Conservation (phyloP, 73 alveolate genomes). For the Paramecium caudatum region DNA sequence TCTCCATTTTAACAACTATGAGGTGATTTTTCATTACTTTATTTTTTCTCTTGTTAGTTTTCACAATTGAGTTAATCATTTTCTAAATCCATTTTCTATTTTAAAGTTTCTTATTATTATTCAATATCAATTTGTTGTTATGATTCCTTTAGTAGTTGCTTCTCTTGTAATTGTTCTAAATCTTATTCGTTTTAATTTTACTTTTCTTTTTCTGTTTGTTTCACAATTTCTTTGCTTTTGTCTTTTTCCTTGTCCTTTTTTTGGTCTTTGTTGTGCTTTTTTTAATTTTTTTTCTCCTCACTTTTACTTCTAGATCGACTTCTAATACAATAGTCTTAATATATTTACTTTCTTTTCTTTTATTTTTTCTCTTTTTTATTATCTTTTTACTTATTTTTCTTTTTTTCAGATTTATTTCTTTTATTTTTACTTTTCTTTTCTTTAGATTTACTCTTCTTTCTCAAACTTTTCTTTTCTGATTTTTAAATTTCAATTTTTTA, state of each 20-base stretch:
- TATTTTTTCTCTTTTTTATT: constrained; percentile 49
- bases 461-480: constrained; percentile 9
- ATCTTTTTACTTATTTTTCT: constrained; percentile 35
- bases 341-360: constrained; percentile 24
- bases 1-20: too few relatives aligned
- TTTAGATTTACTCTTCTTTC: constrained; percentile 27
- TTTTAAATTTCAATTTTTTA: background rate
- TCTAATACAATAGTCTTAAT: constrained; percentile 20
- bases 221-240: background rate
- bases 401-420: constrained; percentile 43
- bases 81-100: constrained; percentile 36
- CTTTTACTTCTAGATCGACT: constrained; percentile 9
- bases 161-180: background rate
- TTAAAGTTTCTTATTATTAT: background rate
- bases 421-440: constrained; percentile 22
- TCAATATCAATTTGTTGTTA: background rate
- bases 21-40: too few relatives aligned
- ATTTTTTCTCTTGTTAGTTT: too few relatives aligned
- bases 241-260: constrained; percentile 42
- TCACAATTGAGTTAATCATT: too few relatives aligned
- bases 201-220: background rate
- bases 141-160: background rate
- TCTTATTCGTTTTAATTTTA: background rate
- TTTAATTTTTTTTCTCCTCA: background rate
- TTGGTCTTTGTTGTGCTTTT: constrained; percentile 34